phyloP scores from a whole-genome alignment of 2,329 filamentous ascomycete species.

The Orbilia quercus region DNA sequence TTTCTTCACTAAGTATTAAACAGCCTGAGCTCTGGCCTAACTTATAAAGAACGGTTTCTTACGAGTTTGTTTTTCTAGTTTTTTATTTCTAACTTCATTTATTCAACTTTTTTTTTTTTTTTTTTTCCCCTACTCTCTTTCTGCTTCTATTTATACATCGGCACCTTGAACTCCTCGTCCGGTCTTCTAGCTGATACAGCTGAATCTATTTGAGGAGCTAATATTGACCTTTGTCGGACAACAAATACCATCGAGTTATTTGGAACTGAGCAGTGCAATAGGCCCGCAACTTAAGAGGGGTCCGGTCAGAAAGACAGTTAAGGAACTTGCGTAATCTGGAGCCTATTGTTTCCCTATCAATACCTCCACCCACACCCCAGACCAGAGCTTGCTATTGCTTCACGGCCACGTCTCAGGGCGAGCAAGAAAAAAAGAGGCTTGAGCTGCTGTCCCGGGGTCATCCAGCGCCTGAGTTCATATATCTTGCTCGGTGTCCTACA shows the following conservation, averaged over 20 bases:
- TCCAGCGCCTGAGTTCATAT: slow-evolving; percentile 39
- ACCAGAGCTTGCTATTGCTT: slow-evolving; percentile 37
- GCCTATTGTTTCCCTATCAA: slow-evolving; percentile 54
- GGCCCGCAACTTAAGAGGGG: slow-evolving; percentile 49
- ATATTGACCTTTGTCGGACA: slow-evolving; percentile 54
- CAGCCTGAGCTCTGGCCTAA: slow-evolving; percentile 46
- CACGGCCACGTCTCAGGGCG: slow-evolving; percentile 55
- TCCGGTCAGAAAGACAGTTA: slow-evolving; percentile 44
- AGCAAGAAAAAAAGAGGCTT: slow-evolving; percentile 55
- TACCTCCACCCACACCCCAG: slow-evolving; percentile 38
- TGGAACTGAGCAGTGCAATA: slow-evolving; percentile 44
- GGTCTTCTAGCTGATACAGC: slow-evolving; percentile 54
- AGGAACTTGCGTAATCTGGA: slow-evolving; percentile 46
- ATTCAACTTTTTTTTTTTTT: too few relatives aligned
- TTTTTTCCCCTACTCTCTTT: slow-evolving; percentile 11
- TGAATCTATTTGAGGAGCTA: slow-evolving; percentile 55
- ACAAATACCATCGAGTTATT: slow-evolving; percentile 49
- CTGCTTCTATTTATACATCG: slow-evolving; percentile 54
- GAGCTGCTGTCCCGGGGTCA: slow-evolving; percentile 45
- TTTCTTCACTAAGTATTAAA: slow-evolving; percentile 49
- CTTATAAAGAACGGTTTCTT: slow-evolving; percentile 45
- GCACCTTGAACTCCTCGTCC: slow-evolving; percentile 19
- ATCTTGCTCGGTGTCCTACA: slow-evolving; percentile 53
- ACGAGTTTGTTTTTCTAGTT: slow-evolving; percentile 26
- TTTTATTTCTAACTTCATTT: slow-evolving; percentile 24